Percentiles rank a stretch among this genome's conserved stretches.
Evolutionary conservation across 108 stramenopile species (phyloP).

Genomic region (Bacterosira constricta): DNA sequence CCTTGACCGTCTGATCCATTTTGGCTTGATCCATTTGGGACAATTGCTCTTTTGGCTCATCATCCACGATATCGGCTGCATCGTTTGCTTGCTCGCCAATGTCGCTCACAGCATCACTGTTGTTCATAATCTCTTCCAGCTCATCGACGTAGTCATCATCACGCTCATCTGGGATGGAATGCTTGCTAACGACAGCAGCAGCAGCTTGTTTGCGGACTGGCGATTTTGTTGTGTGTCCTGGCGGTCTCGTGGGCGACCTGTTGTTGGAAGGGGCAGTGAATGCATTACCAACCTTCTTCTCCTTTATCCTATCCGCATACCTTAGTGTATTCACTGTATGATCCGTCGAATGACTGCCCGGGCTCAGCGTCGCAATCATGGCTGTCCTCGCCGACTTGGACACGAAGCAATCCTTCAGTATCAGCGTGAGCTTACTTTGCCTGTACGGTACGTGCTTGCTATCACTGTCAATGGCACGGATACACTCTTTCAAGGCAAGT

Average conservation of each 20-base stretch:
- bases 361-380: slow-evolving; percentile 98
- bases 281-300: slow-evolving; percentile 55
- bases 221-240: slow-evolving; percentile 2
- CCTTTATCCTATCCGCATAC: slow-evolving; percentile 96
- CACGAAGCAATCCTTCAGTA: slow-evolving; percentile 97
- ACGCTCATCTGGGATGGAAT: not conserved
- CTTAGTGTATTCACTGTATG: slow-evolving; percentile 98
- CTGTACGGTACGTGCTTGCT: slow-evolving; percentile 96
- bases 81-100: slow-evolving; percentile 15
- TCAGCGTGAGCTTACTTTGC: slow-evolving; percentile 96
- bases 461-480: slow-evolving; percentile 88
- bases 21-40: slow-evolving; percentile 83
- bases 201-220: not conserved
- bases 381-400: slow-evolving; percentile 88
- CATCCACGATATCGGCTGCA: not conserved
- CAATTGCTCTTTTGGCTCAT: slow-evolving; percentile 40
- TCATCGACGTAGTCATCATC: slow-evolving; percentile 28
- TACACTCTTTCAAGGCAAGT: slow-evolving; percentile 97
- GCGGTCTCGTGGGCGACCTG: slow-evolving; percentile 2
- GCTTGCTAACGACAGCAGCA: not conserved
- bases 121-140: slow-evolving; percentile 34
- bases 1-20: slow-evolving; percentile 81
- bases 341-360: slow-evolving; percentile 91
- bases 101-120: not conserved
- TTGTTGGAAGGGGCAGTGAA: not conserved